These are phyloP conservation scores for Phaeotremella fagi DNA, from an alignment of 768 basidiomycete species.

Conservation along the genomic window DNA sequence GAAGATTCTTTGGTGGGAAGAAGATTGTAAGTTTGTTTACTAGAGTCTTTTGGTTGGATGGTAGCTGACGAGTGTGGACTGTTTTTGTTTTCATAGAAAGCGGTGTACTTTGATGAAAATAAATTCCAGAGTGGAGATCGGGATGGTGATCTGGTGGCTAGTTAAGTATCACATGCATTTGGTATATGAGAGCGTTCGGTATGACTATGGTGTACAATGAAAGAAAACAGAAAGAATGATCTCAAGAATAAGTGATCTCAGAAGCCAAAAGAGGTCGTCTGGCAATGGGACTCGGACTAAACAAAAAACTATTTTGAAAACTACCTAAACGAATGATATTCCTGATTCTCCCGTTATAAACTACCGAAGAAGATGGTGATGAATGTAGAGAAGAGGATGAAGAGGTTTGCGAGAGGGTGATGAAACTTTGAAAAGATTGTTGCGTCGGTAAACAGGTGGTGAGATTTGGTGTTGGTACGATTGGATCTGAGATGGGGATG, in stretches of 20 bases:
- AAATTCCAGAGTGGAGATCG: slow-evolving; percentile 41
- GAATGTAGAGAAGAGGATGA: too few relatives aligned
- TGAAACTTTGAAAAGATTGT: neutral
- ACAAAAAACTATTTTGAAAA: slow-evolving; percentile 29
- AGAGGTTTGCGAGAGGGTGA: neutral
- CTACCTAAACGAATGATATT: slow-evolving; percentile 26
- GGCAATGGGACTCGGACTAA: slow-evolving; percentile 32
- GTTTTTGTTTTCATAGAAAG: slow-evolving; percentile 15
- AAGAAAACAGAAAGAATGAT: too few relatives aligned
- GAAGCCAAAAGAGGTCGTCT: slow-evolving; percentile 4
- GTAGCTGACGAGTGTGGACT: neutral
- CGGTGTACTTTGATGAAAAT: slow-evolving; percentile 44
- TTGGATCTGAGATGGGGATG: neutral
- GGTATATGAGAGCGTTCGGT: neutral
- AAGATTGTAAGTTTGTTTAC: slow-evolving; percentile 53
- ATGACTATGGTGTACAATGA: too few relatives aligned
- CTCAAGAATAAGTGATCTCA: neutral
- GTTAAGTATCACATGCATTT: neutral
- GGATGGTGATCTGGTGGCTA: slow-evolving; percentile 18
- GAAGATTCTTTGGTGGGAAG: slow-evolving; percentile 83
- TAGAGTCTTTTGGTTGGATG: neutral
- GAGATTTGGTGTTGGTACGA: neutral
- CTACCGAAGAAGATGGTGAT: neutral
- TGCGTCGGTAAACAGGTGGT: neutral
- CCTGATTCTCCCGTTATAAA: neutral